Percentiles rank a stretch among this genome's conserved stretches.
Evolutionary conservation across 768 basidiomycete genomes (phyloP).

Genomic region (Serendipita vermifera): DNA sequence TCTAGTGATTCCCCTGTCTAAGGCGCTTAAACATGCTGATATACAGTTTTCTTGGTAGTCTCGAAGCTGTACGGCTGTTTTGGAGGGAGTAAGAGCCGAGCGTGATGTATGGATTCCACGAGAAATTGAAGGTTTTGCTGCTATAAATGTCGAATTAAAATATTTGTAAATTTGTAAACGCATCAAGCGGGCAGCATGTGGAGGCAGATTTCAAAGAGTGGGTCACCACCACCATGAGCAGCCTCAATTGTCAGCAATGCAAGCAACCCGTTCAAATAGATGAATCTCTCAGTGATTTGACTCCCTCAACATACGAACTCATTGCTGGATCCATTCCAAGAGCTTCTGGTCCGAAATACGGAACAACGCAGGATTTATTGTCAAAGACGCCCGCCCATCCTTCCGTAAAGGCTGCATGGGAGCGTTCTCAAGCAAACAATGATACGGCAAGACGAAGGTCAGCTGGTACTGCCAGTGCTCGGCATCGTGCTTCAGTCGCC

Average conservation of each 20-base stretch:
- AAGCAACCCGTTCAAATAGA: conserved; percentile 87
- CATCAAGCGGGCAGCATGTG: too few species aligned
- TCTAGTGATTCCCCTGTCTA: conserved; percentile 41
- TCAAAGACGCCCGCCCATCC: conserved; percentile 36
- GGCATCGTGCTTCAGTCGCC: conserved; percentile 34
- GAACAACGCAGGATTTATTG: conserved; percentile 21
- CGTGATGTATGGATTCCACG: too few species aligned
- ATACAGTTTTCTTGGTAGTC: conserved; percentile 7
- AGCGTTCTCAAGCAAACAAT: conserved; percentile 32
- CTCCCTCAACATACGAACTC: conserved; percentile 79
- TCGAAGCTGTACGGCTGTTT: too few species aligned
- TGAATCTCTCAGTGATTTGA: conserved; percentile 77
- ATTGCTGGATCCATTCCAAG: conserved; percentile 58
- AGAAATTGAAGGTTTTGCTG: too few species aligned
- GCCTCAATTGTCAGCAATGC: conserved; percentile 60
- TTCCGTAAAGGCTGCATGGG: conserved; percentile 50
- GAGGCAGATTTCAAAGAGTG: too few species aligned
- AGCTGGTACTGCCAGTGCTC: conserved; percentile 12
- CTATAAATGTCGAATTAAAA: too few species aligned
- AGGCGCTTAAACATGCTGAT: not conserved
- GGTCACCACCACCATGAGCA: conserved; percentile 8
- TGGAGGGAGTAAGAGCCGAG: too few species aligned
- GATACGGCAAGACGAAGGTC: conserved; percentile 44
- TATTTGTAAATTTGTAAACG: too few species aligned
- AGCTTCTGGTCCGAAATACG: conserved; percentile 30